Conservation (phyloP, 805 yeast species). For the Naumovozyma castellii region DNA sequence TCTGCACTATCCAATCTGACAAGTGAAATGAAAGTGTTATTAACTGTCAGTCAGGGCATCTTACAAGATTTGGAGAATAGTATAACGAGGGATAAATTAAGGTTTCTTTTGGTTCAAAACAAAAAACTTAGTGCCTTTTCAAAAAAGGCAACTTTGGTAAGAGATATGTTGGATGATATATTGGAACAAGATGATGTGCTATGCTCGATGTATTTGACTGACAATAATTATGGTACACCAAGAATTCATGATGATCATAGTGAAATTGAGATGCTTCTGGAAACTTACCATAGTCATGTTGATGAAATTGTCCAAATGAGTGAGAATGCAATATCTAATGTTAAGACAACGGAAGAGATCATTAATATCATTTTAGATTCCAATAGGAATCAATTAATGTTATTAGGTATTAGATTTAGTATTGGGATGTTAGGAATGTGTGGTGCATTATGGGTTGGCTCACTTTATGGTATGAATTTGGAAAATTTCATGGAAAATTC, state of each 20-base stretch:
- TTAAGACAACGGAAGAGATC: conserved; percentile 88
- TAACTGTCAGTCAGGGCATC: conserved; percentile 63
- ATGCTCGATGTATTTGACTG: conserved; percentile 71
- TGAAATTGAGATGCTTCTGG: conserved; percentile 83
- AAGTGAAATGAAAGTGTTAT: conserved; percentile 80
- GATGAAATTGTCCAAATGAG: conserved; percentile 92
- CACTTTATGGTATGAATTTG: conserved; percentile 92
- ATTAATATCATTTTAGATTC: conserved; percentile 88
- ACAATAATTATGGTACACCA: conserved; percentile 37
- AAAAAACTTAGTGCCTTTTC: conserved; percentile 76
- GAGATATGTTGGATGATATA: conserved; percentile 78
- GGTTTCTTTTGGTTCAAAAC: conserved; percentile 72
- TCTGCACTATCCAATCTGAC: conserved; percentile 70
- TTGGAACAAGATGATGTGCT: conserved; percentile 83
- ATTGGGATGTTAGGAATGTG: conserved; percentile 79
- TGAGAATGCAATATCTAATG: conserved; percentile 69
- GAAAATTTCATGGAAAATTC: conserved; percentile 85
- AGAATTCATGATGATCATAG: conserved; percentile 58
- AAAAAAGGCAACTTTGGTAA: conserved; percentile 71
- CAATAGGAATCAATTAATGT: conserved; percentile 86
- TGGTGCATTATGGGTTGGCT: conserved; percentile 68
- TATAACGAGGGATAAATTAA: conserved; percentile 68
- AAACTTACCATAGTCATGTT: conserved; percentile 80
- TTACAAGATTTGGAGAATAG: conserved; percentile 70
- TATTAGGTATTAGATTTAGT: conserved; percentile 73